Percentiles rank a stretch among this genome's conserved stretches.
These are phyloP conservation scores for Narthecium ossifragum DNA, from an alignment of 106 monocot genomes.

Conservation along the genomic window DNA sequence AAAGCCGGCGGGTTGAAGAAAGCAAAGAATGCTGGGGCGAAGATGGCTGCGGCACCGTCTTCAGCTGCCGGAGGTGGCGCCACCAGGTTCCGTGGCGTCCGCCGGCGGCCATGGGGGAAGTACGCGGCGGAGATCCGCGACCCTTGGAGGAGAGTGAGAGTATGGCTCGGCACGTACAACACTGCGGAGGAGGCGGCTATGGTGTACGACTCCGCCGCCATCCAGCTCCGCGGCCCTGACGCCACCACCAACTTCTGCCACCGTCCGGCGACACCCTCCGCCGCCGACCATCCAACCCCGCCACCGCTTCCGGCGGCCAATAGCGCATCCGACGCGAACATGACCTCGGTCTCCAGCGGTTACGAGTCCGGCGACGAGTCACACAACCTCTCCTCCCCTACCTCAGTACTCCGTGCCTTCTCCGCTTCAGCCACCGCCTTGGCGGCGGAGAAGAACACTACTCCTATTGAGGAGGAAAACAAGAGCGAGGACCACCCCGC, in stretches of 20 bases:
- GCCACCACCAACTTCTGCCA: conserved; percentile 56
- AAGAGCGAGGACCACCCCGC: not conserved
- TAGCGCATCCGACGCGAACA: conserved; percentile 2
- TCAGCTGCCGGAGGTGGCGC: not conserved
- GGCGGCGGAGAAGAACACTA: not conserved
- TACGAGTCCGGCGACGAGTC: conserved; percentile 41
- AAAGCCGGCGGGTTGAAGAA: too few relatives aligned
- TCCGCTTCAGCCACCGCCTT: not conserved
- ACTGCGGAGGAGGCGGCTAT: conserved; percentile 64
- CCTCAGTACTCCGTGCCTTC: conserved; percentile 40
- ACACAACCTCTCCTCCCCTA: conserved; percentile 28
- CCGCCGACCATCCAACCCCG: too few relatives aligned
- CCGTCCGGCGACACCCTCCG: not conserved
- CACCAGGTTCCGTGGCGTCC: conserved; percentile 49
- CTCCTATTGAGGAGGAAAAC: not conserved
- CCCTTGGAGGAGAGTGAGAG: conserved; percentile 39
- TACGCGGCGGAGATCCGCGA: conserved; percentile 77
- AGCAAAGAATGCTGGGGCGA: too few relatives aligned
- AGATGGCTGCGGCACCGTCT: too few relatives aligned
- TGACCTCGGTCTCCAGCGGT: conserved; percentile 17
- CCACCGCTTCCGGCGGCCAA: not conserved
- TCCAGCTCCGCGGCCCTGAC: conserved; percentile 59
- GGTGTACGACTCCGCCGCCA: conserved; percentile 68
- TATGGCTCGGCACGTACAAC: conserved; percentile 69
- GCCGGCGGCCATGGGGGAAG: conserved; percentile 63